These are phyloP conservation scores for Eucalyptus polyanthemos DNA, from an alignment of 345 rosid species.

Conservation along the genomic window DNA sequence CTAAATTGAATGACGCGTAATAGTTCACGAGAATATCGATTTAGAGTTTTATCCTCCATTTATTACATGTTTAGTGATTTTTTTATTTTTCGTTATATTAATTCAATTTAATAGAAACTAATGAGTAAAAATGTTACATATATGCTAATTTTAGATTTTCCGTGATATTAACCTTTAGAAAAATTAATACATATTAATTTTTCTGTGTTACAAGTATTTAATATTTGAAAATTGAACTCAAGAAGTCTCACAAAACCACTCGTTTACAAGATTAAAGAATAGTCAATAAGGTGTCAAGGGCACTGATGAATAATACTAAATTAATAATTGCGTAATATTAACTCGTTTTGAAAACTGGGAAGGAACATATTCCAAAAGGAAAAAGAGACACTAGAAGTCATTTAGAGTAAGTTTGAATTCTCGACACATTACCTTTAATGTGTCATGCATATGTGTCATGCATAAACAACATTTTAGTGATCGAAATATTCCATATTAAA, in stretches of 20 bases:
- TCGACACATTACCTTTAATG: background rate
- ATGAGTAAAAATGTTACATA: background rate
- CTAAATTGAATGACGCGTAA: fast-evolving
- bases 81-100: too few relatives aligned
- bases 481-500: background rate
- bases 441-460: background rate
- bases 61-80: fast-evolving
- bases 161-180: too few relatives aligned
- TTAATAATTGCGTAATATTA: background rate
- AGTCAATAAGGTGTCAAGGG: background rate
- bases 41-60: fast-evolving
- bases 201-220: background rate
- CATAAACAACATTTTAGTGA: background rate
- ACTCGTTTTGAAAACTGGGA: background rate
- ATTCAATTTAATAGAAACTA: too few relatives aligned
- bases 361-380: background rate
- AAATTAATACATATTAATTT: background rate
- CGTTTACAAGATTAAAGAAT: background rate
- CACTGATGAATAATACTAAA: background rate
- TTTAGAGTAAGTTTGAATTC: background rate
- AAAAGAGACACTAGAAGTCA: background rate
- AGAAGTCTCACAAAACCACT: background rate
- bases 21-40: fast-evolving
- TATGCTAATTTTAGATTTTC: too few relatives aligned
- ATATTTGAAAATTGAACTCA: background rate